Conservation (phyloP, 1,284 basidiomycete genomes). For the Xerocomus nothofagi region DNA sequence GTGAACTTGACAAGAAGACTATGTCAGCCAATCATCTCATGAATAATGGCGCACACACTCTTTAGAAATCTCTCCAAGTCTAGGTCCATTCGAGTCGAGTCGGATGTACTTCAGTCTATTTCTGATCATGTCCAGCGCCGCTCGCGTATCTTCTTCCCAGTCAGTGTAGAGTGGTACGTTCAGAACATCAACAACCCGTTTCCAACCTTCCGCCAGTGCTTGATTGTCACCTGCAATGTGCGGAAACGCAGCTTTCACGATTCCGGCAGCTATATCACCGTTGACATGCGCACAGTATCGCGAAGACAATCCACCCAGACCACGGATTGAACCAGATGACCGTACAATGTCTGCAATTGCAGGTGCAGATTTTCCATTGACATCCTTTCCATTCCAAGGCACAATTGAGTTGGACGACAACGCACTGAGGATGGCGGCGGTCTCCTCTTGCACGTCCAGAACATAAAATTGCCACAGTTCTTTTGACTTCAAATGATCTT, state of each 20-base stretch:
- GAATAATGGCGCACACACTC: conserved; percentile 43
- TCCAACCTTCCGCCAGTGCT: conserved; percentile 70
- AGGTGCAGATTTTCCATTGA: conserved; percentile 59
- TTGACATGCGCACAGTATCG: conserved; percentile 71
- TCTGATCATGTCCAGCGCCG: conserved; percentile 72
- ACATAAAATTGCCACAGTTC: conserved; percentile 93
- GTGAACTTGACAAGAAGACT: conserved; percentile 49
- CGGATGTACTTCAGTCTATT: conserved; percentile 80
- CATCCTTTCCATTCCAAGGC: conserved; percentile 56
- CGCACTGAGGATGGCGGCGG: conserved; percentile 52
- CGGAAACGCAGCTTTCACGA: conserved; percentile 70
- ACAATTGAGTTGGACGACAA: conserved; percentile 45
- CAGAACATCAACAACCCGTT: conserved; percentile 75
- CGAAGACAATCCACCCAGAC: conserved; percentile 58
- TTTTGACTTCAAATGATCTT: conserved; percentile 58
- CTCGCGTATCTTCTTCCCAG: conserved; percentile 79
- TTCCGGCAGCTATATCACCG: conserved; percentile 59
- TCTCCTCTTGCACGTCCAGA: conserved; percentile 67
- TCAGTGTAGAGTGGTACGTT: conserved; percentile 87
- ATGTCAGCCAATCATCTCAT: conserved; percentile 10
- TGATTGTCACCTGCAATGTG: conserved; percentile 49
- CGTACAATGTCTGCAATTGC: conserved; percentile 70
- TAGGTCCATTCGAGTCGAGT: conserved; percentile 81
- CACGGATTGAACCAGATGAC: conserved; percentile 53
- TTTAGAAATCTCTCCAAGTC: conserved; percentile 77